Evolutionary conservation across 352 stramenopile genomes (phyloP), one percentile per base, ranked within the genome.

Genomic region (Thraustochytrium striatum): DNA sequence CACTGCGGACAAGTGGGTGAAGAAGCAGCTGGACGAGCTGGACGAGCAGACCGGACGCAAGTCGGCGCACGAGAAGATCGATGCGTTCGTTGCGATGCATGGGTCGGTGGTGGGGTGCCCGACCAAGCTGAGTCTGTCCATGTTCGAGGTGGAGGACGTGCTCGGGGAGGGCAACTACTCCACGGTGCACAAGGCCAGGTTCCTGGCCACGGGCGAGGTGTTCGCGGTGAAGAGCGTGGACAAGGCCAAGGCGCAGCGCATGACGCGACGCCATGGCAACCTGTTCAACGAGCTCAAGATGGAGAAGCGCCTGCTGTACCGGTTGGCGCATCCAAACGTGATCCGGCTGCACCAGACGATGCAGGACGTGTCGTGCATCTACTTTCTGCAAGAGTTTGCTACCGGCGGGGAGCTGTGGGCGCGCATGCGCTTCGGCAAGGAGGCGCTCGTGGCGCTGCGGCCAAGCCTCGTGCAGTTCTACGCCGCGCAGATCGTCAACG

Each of bases 111-210:
- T 79, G 41, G 70, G 70, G 19, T 80, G 70, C 41, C 28, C 55
- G 13, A 81, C 70, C 5, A 80, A 80, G 47, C 39, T 75, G n/a
- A 58, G 32, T 3, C 25, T 69, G 38, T 59, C 33, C 38, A 80
- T 80, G 70, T 80, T 80, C 33, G 58, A 69, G 55, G 28, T 73
- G 7, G 50, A 57, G 3, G 55, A 52, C 5, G 8, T 80, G 16
- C 58, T 80, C 5, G 70, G 55, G 16, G 70, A 80, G 13, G 70
- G 70, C 11, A 80, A 80, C 33, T 80, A 80, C 36, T 80, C 70
- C 3, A 25, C 16, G 55, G 58, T 80, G 41, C 41, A 75, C 32
- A 80, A 47, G n/a, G 70, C 55, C 7, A 28, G 13, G 1, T 80
- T 80, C 43, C 11, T 3, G 11, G 3, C 16, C 30, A 80, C 70